A percentile compares a stretch with the other conserved stretches of the same genome.
These are phyloP conservation scores for Crataegus laevigata DNA, from an alignment of 306 rosid genomes.

Conservation along the genomic window DNA sequence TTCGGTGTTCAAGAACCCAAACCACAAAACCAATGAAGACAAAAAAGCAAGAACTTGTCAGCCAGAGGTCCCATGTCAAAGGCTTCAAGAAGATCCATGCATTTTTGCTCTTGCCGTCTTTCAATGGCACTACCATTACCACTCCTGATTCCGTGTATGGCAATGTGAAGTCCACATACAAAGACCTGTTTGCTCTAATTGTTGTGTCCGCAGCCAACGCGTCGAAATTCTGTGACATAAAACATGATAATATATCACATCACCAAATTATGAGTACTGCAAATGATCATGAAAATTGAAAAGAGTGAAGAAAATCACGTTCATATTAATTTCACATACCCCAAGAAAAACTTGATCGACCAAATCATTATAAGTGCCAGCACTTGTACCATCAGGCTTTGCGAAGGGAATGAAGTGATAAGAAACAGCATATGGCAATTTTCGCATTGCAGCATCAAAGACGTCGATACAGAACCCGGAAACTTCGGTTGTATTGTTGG, in stretches of 20 bases:
- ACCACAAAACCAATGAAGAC: conserved; percentile 39
- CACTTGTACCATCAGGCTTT: not conserved
- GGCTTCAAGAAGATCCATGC: conserved; percentile 49
- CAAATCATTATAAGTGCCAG: conserved; percentile 26
- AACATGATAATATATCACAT: not conserved
- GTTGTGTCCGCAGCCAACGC: conserved; percentile 16
- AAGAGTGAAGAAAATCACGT: too few species aligned
- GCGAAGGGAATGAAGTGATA: conserved; percentile 29
- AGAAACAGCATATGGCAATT: conserved; percentile 22
- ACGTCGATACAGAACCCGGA: conserved; percentile 43
- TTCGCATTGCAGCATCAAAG: conserved; percentile 11
- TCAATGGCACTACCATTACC: conserved; percentile 34
- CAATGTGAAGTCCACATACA: conserved; percentile 33
- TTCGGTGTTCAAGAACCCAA: conserved; percentile 42
- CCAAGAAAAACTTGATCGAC: conserved; percentile 13
- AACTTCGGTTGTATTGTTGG: conserved; percentile 14
- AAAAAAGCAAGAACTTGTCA: conserved; percentile 17
- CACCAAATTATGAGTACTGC: not conserved
- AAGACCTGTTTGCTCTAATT: conserved; percentile 25
- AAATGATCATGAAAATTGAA: not conserved
- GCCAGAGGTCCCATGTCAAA: conserved; percentile 36
- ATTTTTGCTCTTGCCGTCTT: conserved; percentile 15
- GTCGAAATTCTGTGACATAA: conserved; percentile 5
- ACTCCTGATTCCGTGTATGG: conserved; percentile 47
- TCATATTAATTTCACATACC: conserved; percentile 15